phyloP scores from a whole-genome alignment of 768 basidiomycete genomes.

The Tubosaeta sp. region DNA sequence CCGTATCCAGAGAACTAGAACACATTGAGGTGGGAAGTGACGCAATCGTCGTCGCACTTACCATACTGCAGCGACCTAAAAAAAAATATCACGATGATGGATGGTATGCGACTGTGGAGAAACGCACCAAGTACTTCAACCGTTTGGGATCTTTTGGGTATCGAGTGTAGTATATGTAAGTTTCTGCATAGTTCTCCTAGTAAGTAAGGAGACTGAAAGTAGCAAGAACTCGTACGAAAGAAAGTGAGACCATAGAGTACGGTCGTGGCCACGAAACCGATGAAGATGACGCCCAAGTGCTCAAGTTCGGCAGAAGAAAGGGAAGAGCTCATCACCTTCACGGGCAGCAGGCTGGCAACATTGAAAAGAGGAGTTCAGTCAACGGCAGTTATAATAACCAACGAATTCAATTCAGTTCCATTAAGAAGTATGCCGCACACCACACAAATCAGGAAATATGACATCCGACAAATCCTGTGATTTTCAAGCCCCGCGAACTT shows the following conservation, averaged over 20 bases:
- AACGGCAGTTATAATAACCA: no score
- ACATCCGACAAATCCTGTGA: neutral
- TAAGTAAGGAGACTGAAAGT: neutral
- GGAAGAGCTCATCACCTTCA: constrained; percentile 12
- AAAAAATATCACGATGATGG: neutral
- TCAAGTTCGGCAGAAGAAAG: constrained; percentile 21
- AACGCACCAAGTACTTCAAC: constrained; percentile 21
- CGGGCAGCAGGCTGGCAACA: no score
- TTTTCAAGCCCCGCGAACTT: no score
- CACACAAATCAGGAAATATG: neutral
- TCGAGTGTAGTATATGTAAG: constrained; percentile 28
- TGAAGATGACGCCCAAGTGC: constrained; percentile 24
- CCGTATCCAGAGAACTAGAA: constrained; percentile 23
- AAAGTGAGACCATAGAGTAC: constrained; percentile 32
- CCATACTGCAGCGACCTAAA: constrained; percentile 21
- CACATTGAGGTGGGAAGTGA: neutral
- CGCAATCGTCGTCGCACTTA: constrained; percentile 2
- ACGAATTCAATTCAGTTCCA: no score
- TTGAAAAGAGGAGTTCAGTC: no score
- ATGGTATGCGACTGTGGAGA: neutral
- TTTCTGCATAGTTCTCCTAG: constrained; percentile 14
- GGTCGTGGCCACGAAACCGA: constrained; percentile 25
- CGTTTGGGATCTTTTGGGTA: constrained; percentile 18
- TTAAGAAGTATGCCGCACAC: no score
- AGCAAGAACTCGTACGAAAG: constrained; percentile 23